phyloP scores from a whole-genome alignment of 805 yeast genomes.

The Metschnikowia kofuensis region DNA sequence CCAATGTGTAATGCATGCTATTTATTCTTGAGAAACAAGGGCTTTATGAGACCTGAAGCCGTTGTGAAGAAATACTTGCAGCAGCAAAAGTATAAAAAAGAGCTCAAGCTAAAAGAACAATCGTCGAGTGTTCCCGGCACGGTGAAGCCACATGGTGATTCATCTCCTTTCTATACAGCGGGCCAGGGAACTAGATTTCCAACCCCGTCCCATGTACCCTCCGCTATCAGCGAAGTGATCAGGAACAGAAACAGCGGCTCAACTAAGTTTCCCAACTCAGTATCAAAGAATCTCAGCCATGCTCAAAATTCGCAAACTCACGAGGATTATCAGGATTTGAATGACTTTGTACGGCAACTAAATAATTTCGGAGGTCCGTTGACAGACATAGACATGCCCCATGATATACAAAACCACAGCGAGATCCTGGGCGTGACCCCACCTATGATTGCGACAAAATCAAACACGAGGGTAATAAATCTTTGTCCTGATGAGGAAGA shows the following conservation, averaged over 20 bases:
- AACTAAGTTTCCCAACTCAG: slow-evolving; percentile 2
- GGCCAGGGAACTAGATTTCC: slow-evolving; percentile 29
- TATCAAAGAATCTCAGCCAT: slow-evolving; percentile 8
- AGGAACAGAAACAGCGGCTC: slow-evolving; percentile 14
- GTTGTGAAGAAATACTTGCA: slow-evolving; percentile 45
- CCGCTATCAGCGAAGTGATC: slow-evolving; percentile 40
- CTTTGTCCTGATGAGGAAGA: slow-evolving; percentile 40
- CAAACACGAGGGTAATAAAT: slow-evolving; percentile 52
- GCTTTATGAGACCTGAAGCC: slow-evolving; percentile 45
- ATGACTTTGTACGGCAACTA: slow-evolving; percentile 41
- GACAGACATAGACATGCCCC: slow-evolving; percentile 45
- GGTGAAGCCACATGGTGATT: slow-evolving; percentile 4
- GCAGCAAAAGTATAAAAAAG: slow-evolving; percentile 42
- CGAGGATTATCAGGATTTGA: slow-evolving; percentile 31
- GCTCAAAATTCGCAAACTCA: slow-evolving; percentile 12
- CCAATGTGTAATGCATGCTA: slow-evolving; percentile 47
- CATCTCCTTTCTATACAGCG: slow-evolving; percentile 10
- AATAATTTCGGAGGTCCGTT: slow-evolving; percentile 41
- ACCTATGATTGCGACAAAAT: slow-evolving; percentile 53
- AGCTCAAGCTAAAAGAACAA: slow-evolving; percentile 30
- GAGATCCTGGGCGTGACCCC: slow-evolving; percentile 32
- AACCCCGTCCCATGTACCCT: slow-evolving; percentile 39
- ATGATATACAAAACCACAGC: slow-evolving; percentile 9
- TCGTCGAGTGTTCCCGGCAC: slow-evolving; percentile 8
- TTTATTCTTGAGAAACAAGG: slow-evolving; percentile 40